Base-by-base conservation (phyloP, 495 filamentous ascomycete species). In the Penicillium subrubescens region DNA sequence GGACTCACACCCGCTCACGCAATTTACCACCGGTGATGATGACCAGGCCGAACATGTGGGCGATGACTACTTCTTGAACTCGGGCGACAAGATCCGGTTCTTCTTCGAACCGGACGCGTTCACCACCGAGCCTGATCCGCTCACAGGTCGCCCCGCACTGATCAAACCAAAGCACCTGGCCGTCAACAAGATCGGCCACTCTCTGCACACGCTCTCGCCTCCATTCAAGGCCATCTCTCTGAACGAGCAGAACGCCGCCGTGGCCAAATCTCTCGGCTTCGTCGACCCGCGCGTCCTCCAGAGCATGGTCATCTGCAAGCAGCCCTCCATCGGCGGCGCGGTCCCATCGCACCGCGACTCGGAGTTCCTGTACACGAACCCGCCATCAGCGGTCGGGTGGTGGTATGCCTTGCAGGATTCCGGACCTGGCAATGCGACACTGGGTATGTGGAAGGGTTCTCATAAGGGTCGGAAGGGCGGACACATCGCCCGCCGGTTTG, bases 291-390 rank as follows among this genome's bases (percentile, higher is more conserved):
- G 81, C 39, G 83, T 90, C 1, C 81, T 99, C 62, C 95, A 99
- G 81, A 93, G 90, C 69, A 99, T 99, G 95, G 84, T 97, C 8
- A 99, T 99, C 66, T 96, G 92, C 84, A 99, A 99, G 73, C 95
- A 97, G 77, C 94, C 95, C 8, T 91, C 93, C 73, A 98, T 99
- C 39, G 95, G 95, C 25, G 95, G 90, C 17, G 87, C 88, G 0
- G 95, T 97, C 41, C 91, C 86, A 3, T 83, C 90, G 17, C 95
- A 99, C 74, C 94, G 96, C 73, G 95, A 98, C 77, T 90, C 84
- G 57, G 92, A 93, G 14, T 99, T 98, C 69, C 64, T 99, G 58
- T 99, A 97, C 72, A 98, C 95, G 12, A 79, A 93, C 64, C 92
- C 95, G 54, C 94, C 94, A 1, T 89, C 85, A 44, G 94, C 95